Conservation (phyloP, 2,329 filamentous ascomycete species). For the Beauveria australis region DNA sequence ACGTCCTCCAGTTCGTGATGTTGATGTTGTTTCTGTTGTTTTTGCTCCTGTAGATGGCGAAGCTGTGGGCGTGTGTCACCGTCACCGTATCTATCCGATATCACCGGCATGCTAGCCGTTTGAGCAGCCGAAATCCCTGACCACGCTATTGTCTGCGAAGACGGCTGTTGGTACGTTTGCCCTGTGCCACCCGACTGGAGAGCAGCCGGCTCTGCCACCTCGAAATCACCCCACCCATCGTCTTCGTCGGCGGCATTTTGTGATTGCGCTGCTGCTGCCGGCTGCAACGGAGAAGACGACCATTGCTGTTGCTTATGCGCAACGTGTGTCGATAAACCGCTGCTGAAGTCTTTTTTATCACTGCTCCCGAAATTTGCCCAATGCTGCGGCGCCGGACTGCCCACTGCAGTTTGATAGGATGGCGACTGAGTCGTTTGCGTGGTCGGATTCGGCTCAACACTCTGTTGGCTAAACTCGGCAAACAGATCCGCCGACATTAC, state of each 20-base stretch:
- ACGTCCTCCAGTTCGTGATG: background rate
- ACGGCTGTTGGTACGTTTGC: background rate
- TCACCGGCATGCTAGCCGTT: background rate
- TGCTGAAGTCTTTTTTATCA: conserved; percentile 2
- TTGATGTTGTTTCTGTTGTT: background rate
- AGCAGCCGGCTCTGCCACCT: conserved; percentile 38
- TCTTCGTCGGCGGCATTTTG: conserved; percentile 38
- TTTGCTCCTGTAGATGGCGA: background rate
- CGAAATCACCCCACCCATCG: conserved; percentile 62
- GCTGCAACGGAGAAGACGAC: conserved; percentile 22
- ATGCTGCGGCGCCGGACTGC: conserved; percentile 17
- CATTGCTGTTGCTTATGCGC: conserved; percentile 22
- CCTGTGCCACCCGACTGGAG: background rate
- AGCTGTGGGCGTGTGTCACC: background rate
- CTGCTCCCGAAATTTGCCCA: conserved; percentile 18
- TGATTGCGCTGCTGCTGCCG: conserved; percentile 12
- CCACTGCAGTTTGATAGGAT: conserved; percentile 10
- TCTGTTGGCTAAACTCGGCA: conserved; percentile 10
- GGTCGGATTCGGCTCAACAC: conserved; percentile 12
- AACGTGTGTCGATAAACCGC: conserved; percentile 12
- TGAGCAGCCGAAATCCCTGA: conserved; percentile 7
- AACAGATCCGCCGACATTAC: conserved; percentile 12
- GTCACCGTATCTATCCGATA: background rate
- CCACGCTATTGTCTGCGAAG: background rate
- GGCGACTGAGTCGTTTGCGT: conserved; percentile 14